These are phyloP conservation scores for Plasmopara halstedii DNA, from an alignment of 352 stramenopile genomes.

Conservation along the genomic window DNA sequence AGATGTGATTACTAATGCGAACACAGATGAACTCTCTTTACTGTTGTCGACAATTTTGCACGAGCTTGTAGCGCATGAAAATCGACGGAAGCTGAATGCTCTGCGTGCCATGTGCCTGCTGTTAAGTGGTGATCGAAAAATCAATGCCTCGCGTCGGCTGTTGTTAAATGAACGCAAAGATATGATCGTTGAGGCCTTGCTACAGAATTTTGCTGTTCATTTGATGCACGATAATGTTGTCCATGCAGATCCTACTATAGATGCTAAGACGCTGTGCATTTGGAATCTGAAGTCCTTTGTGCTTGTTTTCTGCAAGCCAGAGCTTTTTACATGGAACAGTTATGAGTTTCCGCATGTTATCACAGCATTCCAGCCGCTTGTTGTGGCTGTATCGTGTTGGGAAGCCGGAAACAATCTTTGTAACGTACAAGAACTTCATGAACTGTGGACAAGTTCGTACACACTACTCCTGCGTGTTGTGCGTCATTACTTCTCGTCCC, in stretches of 20 bases:
- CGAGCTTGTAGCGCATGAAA: conserved; percentile 35
- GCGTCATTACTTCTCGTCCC: conserved; percentile 63
- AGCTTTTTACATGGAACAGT: conserved; percentile 73
- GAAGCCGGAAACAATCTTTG: conserved; percentile 14
- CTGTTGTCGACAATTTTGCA: conserved; percentile 47
- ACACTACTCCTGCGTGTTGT: conserved; percentile 67
- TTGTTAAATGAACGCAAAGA: conserved; percentile 49
- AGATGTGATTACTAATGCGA: conserved; percentile 42
- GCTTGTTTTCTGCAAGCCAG: conserved; percentile 64
- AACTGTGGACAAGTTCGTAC: conserved; percentile 76
- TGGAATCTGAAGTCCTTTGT: conserved; percentile 59
- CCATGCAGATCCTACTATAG: neutral
- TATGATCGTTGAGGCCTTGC: conserved; percentile 31
- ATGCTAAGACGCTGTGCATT: conserved; percentile 14
- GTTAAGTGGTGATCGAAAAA: conserved; percentile 55
- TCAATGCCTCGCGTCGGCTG: conserved; percentile 38
- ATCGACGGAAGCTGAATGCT: conserved; percentile 36
- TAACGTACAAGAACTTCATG: conserved; percentile 37
- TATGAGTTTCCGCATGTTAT: conserved; percentile 68
- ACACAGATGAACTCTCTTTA: conserved; percentile 67
- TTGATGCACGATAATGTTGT: conserved; percentile 9
- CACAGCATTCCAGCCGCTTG: conserved; percentile 52
- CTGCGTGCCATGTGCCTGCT: conserved; percentile 48
- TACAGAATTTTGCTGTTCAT: conserved; percentile 38
- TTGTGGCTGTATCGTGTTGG: conserved; percentile 19